Percentiles rank a stretch among this genome's conserved stretches.
These are phyloP conservation scores for Penicillium sp. DNA, from an alignment of 2,329 filamentous ascomycete genomes.

Conservation along the genomic window DNA sequence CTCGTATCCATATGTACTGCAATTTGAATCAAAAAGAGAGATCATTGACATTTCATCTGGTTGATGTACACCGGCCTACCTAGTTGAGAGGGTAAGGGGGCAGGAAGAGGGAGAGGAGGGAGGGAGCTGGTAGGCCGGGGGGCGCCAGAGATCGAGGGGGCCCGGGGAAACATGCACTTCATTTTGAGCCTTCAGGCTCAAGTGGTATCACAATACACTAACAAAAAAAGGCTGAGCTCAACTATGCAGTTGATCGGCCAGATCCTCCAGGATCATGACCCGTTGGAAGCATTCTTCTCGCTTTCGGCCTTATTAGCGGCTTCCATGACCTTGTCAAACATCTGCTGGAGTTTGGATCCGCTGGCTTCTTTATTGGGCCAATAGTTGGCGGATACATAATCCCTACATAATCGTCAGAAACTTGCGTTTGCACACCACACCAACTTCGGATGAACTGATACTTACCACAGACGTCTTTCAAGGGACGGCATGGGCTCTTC, in stretches of 20 bases:
- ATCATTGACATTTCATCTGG: constrained; percentile 16
- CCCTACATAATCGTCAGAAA: constrained; percentile 34
- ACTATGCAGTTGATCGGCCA: neutral
- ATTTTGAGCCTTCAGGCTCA: too few relatives aligned
- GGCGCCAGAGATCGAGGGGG: neutral
- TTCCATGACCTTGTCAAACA: constrained; percentile 44
- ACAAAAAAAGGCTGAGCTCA: constrained; percentile 3
- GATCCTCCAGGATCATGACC: constrained; percentile 25
- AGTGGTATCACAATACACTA: neutral
- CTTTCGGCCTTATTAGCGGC: constrained; percentile 32
- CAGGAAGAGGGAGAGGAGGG: neutral
- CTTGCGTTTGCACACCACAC: neutral
- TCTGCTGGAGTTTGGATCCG: constrained; percentile 41
- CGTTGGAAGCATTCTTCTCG: constrained; percentile 30
- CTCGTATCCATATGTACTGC: constrained; percentile 33
- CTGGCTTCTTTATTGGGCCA: constrained; percentile 52
- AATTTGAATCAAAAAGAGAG: constrained; percentile 22
- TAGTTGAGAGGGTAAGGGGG: neutral
- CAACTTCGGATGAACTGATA: constrained; percentile 9
- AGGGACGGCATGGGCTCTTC: constrained; percentile 45
- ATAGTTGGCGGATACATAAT: constrained; percentile 49
- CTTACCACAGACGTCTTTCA: constrained; percentile 52
- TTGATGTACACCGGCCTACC: neutral
- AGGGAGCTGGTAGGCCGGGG: neutral
- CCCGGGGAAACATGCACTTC: neutral